Conservation (phyloP, 305 asterid species). For the Fraxinus angustifolia region DNA sequence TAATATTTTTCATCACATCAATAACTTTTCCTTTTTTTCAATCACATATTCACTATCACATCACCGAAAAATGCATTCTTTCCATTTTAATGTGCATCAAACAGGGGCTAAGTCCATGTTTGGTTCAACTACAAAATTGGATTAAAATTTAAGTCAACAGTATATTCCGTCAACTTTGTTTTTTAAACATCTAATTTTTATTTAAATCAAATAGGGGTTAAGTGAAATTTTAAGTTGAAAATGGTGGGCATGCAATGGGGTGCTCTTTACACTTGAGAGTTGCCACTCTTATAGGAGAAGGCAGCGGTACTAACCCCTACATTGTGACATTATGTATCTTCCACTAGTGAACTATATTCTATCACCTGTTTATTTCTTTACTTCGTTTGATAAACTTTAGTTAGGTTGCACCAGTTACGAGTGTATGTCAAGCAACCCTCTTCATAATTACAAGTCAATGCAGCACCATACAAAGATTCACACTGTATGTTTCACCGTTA, state of each 20-base stretch:
- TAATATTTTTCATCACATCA: no score
- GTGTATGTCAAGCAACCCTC: slow-evolving; percentile 10
- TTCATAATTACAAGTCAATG: not conserved
- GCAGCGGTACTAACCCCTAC: slow-evolving; percentile 11
- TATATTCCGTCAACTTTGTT: no score
- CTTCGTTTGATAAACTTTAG: slow-evolving; percentile 14
- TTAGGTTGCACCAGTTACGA: slow-evolving; percentile 36
- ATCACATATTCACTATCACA: no score
- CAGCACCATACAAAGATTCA: not conserved
- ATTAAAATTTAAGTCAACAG: no score
- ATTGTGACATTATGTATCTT: not conserved
- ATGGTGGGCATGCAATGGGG: slow-evolving; percentile 26
- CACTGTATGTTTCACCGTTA: not conserved
- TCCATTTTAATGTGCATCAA: no score
- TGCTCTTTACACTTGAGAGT: slow-evolving; percentile 16
- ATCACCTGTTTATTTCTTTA: not conserved
- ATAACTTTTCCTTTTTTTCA: no score
- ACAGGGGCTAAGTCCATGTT: no score
- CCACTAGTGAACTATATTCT: not conserved
- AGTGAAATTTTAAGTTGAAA: slow-evolving; percentile 2
- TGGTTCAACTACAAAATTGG: no score
- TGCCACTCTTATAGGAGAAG: slow-evolving; percentile 34
- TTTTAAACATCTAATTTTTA: no score
- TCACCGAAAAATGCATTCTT: no score
- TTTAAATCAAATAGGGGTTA: no score